A percentile compares a stretch with the other conserved stretches of the same genome.
These are phyloP conservation scores for Talaromyces albobiverticillius DNA, from an alignment of 2,329 filamentous ascomycete genomes.

Conservation along the genomic window DNA sequence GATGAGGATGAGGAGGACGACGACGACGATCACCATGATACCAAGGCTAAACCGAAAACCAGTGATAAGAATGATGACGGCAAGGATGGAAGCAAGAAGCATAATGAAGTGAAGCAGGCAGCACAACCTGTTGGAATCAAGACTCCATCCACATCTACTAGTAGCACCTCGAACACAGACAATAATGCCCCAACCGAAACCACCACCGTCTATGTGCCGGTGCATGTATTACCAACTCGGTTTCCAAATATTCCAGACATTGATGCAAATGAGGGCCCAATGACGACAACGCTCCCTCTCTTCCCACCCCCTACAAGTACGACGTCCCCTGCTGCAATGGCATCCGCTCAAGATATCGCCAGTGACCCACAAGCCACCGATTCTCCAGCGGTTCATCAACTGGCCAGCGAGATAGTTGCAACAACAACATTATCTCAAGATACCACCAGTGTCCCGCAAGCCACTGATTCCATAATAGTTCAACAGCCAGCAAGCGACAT, in stretches of 20 bases:
- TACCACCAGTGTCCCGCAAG: too few relatives aligned
- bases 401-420: too few relatives aligned
- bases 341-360: background rate
- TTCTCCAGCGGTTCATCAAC: background rate
- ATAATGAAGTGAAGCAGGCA: background rate
- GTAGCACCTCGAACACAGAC: background rate
- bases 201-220: conserved; percentile 5
- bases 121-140: background rate
- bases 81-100: background rate
- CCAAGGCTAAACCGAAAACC: background rate
- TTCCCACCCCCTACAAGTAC: background rate
- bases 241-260: conserved; percentile 1
- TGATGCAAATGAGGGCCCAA: background rate
- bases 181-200: background rate
- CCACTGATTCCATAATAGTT: too few relatives aligned
- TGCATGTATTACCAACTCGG: background rate
- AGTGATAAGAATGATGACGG: background rate
- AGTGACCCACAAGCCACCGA: background rate
- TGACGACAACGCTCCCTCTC: background rate
- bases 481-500: too few relatives aligned
- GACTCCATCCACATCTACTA: background rate
- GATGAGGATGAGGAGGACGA: background rate
- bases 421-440: too few relatives aligned
- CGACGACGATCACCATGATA: background rate
- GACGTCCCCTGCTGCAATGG: background rate